Percentiles rank a stretch among this genome's conserved stretches.
These are phyloP conservation scores for Casuarina glauca DNA, from an alignment of 306 rosid species.

Conservation along the genomic window DNA sequence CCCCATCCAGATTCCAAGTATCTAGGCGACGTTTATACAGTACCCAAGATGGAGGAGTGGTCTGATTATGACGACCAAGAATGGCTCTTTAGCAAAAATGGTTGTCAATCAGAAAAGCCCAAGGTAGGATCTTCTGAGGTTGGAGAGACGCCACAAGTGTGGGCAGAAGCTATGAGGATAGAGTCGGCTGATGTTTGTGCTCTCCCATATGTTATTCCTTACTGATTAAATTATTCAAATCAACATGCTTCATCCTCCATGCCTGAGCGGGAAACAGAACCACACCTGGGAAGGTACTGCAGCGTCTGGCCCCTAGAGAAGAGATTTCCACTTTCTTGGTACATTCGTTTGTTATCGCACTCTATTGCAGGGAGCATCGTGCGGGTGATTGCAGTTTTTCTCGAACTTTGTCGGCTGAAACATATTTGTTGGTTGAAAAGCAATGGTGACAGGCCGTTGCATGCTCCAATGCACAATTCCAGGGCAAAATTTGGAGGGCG, in stretches of 20 bases:
- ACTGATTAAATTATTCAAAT: conserved; percentile 44
- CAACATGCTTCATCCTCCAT: conserved; percentile 32
- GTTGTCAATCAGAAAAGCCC: conserved; percentile 41
- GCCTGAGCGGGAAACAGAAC: conserved; percentile 30
- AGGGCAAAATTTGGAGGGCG: conserved; percentile 30
- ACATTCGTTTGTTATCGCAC: conserved; percentile 36
- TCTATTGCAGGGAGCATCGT: conserved; percentile 29
- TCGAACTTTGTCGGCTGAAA: conserved; percentile 22
- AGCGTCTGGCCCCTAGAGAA: conserved; percentile 25
- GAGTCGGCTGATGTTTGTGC: conserved; percentile 65
- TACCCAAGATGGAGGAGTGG: conserved; percentile 65
- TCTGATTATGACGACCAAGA: conserved; percentile 59
- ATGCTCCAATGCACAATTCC: conserved; percentile 26
- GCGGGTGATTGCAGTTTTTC: conserved; percentile 27
- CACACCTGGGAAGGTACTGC: conserved; percentile 25
- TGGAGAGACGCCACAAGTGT: conserved; percentile 56
- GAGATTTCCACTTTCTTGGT: conserved; percentile 31
- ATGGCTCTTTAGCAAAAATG: conserved; percentile 63
- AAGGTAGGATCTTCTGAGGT: conserved; percentile 35
- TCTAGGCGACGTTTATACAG: conserved; percentile 55
- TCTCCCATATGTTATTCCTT: conserved; percentile 88
- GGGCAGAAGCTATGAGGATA: conserved; percentile 83
- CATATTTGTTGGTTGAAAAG: conserved; percentile 8
- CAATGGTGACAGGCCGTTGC: conserved; percentile 23
- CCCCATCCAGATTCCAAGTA: conserved; percentile 80